Base-by-base conservation (phyloP, 2,329 filamentous ascomycete species). In the Aspergillus novoparasiticus region DNA sequence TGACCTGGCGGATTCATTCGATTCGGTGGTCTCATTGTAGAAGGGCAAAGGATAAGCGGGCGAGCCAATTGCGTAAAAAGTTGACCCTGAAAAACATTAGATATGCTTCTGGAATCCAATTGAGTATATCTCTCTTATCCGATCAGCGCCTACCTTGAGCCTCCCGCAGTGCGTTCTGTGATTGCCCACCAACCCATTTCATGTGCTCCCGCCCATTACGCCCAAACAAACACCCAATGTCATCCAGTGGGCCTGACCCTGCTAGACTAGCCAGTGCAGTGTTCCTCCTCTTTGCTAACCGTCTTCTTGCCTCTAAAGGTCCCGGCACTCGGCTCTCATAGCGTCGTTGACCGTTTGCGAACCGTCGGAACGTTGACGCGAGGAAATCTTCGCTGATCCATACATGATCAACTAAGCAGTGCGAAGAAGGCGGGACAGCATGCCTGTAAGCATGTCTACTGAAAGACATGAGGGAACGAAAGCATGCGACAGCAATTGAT, bases 281-380 rank as follows among this genome's bases (percentile, higher is more conserved):
- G 77, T 88, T 87, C 59, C 83, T 81, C 60, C 87, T 80, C 73
- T 82, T 87, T 3, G 85, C 79, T 53, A 83, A 78, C 58, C 87
- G 80, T 71, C 82, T 81, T 65, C 84, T 82, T 53, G 87, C 86
- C 75, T 89, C 87, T 77, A 89, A 78, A 71, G 87, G 87, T 2
- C 87, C 87, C 12, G 87, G 87, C 3, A 87, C 84, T 66, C 82
- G 82, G 78, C 86, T 88, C 68, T 85, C 86, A 82, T 86, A 79
- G 66, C 86, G 83, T 71, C 81, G 80, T 63, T 82, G 80, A 46
- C 76, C 72, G 66, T 77, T 79, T 62, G 76, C 76, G 64, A 79
- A 81, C 51, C 79, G 82, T 59, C 80, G 77, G 75, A 86, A 87
- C 28, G 82, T 80, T 16, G 76, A 72, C 5, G 78, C 69, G 19